These are phyloP conservation scores for Melampsora larici-populina DNA, from an alignment of 1,284 basidiomycete genomes.

Conservation along the genomic window DNA sequence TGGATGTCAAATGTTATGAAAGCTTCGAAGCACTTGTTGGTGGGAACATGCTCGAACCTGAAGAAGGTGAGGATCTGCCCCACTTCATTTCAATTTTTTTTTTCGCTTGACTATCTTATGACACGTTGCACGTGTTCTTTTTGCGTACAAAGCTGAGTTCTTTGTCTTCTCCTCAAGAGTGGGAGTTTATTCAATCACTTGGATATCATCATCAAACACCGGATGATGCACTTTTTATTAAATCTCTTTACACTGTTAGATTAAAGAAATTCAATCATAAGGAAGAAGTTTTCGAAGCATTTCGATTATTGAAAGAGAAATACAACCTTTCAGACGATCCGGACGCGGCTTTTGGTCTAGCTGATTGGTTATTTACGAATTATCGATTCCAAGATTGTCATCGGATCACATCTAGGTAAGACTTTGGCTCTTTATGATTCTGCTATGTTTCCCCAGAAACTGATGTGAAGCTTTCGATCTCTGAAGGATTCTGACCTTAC, in stretches of 20 bases:
- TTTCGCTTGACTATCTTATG: constrained; percentile 61
- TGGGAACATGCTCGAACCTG: constrained; percentile 86
- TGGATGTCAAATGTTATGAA: constrained; percentile 97
- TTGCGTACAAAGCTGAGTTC: not conserved
- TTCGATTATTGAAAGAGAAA: constrained; percentile 69
- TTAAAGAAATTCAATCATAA: constrained; percentile 66
- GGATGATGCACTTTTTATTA: constrained; percentile 83
- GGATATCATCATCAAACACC: constrained; percentile 75
- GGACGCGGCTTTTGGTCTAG: constrained; percentile 85
- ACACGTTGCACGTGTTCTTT: constrained; percentile 14
- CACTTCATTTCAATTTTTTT: constrained; percentile 59
- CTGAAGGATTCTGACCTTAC: constrained; percentile 71
- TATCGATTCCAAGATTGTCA: constrained; percentile 94
- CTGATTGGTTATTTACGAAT: constrained; percentile 80
- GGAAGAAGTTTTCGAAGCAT: constrained; percentile 71
- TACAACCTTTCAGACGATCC: constrained; percentile 81
- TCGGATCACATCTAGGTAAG: constrained; percentile 74
- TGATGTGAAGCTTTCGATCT: constrained; percentile 2
- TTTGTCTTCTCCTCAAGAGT: constrained; percentile 63
- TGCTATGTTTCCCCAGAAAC: no score
- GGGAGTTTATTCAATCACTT: constrained; percentile 86
- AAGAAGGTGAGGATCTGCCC: constrained; percentile 67
- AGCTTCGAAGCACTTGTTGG: constrained; percentile 85
- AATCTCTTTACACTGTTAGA: constrained; percentile 83
- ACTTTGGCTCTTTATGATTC: constrained; percentile 27